phyloP scores from a whole-genome alignment of 2,329 filamentous ascomycete species.

The Aspergillus quadrilineatus region DNA sequence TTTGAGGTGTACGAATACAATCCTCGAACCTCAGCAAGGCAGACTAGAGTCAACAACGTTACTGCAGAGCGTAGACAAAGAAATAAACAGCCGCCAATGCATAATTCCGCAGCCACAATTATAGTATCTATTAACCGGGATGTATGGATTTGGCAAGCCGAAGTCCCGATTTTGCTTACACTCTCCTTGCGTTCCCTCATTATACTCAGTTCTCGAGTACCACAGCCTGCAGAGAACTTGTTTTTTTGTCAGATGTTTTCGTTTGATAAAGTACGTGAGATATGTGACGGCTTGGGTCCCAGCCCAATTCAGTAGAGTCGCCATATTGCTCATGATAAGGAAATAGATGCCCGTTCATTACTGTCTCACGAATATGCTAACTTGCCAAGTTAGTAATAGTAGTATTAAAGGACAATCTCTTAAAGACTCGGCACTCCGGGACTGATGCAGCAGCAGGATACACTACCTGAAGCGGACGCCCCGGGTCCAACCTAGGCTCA shows the following conservation, averaged over 20 bases:
- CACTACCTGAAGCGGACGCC: neutral
- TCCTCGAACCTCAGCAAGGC: neutral
- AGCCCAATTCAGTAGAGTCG: no score
- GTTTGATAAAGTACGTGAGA: neutral
- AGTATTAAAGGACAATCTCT: neutral
- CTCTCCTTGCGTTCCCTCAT: neutral
- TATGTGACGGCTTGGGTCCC: neutral
- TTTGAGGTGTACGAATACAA: no score
- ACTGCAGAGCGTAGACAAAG: neutral
- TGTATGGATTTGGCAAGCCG: slow-evolving; percentile 22
- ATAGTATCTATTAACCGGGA: slow-evolving; percentile 1
- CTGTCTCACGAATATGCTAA: neutral
- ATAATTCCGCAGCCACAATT: neutral
- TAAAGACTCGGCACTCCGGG: neutral
- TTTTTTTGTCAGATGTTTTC: neutral
- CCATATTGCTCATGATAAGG: no score
- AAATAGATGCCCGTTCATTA: no score
- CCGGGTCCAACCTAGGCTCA: neutral
- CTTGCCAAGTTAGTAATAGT: neutral
- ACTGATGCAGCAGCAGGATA: neutral
- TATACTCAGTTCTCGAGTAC: neutral
- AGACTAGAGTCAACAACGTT: neutral
- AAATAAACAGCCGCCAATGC: neutral
- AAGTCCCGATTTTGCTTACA: neutral
- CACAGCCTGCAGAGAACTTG: neutral